phyloP scores from a whole-genome alignment of 2,329 filamentous ascomycete genomes.

The Ophiostoma perfectum region DNA sequence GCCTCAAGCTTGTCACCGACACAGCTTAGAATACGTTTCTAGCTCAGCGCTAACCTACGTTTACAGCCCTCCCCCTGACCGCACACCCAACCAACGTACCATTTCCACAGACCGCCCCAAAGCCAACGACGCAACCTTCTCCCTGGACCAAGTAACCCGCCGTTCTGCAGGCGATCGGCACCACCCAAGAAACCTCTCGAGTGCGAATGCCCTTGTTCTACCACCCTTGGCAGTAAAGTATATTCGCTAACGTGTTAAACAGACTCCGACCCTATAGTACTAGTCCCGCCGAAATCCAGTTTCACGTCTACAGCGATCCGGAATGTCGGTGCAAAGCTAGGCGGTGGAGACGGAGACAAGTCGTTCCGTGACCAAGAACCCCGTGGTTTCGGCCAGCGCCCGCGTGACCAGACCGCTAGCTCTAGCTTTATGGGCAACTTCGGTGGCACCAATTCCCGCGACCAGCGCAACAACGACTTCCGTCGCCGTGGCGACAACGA shows the following conservation, averaged over 20 bases:
- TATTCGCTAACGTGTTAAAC: neutral
- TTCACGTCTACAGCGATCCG: slow-evolving; percentile 70
- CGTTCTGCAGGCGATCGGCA: slow-evolving; percentile 50
- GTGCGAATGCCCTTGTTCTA: slow-evolving; percentile 37
- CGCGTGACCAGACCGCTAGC: slow-evolving; percentile 32
- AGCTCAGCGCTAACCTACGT: slow-evolving; percentile 5
- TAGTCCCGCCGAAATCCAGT: slow-evolving; percentile 75
- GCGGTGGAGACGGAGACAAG: slow-evolving; percentile 51
- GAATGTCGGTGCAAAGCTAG: slow-evolving; percentile 36
- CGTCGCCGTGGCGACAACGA: slow-evolving; percentile 53
- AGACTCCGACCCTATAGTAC: slow-evolving; percentile 75
- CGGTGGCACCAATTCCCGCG: slow-evolving; percentile 42
- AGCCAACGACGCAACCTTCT: neutral
- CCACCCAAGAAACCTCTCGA: slow-evolving; percentile 51
- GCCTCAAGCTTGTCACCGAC: neutral
- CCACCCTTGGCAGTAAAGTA: too few species aligned
- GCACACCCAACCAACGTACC: slow-evolving; percentile 33
- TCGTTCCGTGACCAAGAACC: slow-evolving; percentile 50
- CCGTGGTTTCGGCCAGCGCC: slow-evolving; percentile 52
- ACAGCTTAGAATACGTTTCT: too few species aligned
- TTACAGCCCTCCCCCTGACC: slow-evolving; percentile 20
- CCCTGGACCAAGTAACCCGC: slow-evolving; percentile 43
- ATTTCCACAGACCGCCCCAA: slow-evolving; percentile 35
- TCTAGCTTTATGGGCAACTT: slow-evolving; percentile 39
- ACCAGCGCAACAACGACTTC: slow-evolving; percentile 40